Base-by-base conservation (phyloP, 2,329 filamentous ascomycete genomes). In the Paecilomyces fulvus region DNA sequence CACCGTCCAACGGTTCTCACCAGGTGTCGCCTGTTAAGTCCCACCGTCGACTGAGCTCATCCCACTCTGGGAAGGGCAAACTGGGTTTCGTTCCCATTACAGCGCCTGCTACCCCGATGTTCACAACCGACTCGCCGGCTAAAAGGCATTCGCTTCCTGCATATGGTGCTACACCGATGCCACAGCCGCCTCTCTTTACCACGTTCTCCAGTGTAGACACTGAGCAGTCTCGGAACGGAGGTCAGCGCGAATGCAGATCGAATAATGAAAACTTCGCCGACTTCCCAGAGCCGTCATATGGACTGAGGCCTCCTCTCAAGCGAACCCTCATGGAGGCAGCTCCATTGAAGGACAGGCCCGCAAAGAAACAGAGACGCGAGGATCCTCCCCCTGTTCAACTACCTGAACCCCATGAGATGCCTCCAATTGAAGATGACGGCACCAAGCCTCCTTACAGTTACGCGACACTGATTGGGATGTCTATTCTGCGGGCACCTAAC, bases 391-490 rank as follows among this genome's bases (percentile, higher is more conserved):
- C 72, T 30, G 74, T 79, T 57, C 72, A 80, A 23, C 75, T 92
- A 3, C 89, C 90, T 3, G 79, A 86, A 51, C 86, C 86, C 52
- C 83, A 88, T 60, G 87, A 90, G n/a, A 94, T 96, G 77, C 89
- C 91, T 4, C 73, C 79, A 4, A 84, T 96, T 30, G 78, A 87
- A 57, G 94, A 97, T 68, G 90, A 96, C 69, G 92, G 92, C 65
- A 79, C 80, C 55, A 97, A 99, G 71, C 94, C 94, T 5, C 83
- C 85, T 4, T 90, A 92, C 73, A 97, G 92, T 75, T 99, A 99
- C 70, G 92, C 94, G 20, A 89, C 88, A 64, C 81, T 99, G 64
- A 97, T 97, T 62, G 94, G 90, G 69, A 96, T 96, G 92, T 91
- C 94, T 53, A 96, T 99, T 65, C 79, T 97, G 21, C 86, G 92